Evolutionary conservation across 345 rosid genomes (phyloP).

Genomic region (Salix caprea): DNA sequence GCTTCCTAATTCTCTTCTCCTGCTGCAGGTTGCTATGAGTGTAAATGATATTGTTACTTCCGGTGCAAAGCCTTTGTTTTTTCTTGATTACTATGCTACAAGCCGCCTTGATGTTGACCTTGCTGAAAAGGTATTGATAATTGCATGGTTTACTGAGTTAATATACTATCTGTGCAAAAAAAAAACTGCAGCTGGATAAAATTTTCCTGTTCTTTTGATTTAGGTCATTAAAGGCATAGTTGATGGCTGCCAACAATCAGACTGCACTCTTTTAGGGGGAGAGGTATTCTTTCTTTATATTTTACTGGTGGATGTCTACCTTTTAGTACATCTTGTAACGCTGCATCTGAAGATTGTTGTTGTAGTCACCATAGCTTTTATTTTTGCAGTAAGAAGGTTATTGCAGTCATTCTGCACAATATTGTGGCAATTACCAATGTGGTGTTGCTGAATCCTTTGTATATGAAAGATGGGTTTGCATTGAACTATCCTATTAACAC

Average conservation of each 20-base stretch:
- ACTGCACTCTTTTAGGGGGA: conserved; percentile 84
- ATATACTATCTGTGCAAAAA: not conserved
- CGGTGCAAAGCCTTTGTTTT: conserved; percentile 90
- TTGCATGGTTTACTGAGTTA: not conserved
- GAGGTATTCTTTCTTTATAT: conserved; percentile 47
- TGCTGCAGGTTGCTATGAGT: conserved; percentile 83
- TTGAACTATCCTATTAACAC: too few species aligned
- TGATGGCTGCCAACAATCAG: conserved; percentile 81
- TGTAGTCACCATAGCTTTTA: not conserved
- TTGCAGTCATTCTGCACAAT: not conserved
- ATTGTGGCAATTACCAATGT: not conserved
- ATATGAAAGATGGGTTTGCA: too few species aligned
- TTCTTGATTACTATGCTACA: conserved; percentile 93
- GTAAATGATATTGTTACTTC: conserved; percentile 95
- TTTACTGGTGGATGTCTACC: not conserved
- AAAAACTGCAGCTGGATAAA: not conserved
- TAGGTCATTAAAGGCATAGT: conserved; percentile 93
- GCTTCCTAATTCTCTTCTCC: conserved; percentile 8
- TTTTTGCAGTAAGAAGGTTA: not conserved
- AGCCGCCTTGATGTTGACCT: conserved; percentile 92
- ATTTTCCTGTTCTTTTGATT: conserved; percentile 4
- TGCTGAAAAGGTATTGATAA: conserved; percentile 69
- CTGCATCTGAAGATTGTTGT: not conserved
- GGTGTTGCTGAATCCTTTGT: not conserved
- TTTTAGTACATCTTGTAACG: not conserved